These are phyloP conservation scores for Metschnikowia kunwiensis DNA, from an alignment of 805 yeast genomes.

Conservation along the genomic window DNA sequence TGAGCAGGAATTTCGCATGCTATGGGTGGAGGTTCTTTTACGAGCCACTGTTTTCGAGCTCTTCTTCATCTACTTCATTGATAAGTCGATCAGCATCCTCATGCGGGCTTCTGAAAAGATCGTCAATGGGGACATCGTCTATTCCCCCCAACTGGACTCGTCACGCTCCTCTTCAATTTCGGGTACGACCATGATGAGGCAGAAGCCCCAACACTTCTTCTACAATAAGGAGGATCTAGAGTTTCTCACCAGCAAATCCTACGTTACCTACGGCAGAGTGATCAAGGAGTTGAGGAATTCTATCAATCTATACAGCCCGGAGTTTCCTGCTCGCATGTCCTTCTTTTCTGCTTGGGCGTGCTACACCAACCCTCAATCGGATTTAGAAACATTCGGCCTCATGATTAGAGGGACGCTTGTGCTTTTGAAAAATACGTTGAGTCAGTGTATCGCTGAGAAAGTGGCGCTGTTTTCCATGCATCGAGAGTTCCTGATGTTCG, in stretches of 20 bases:
- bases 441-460: slow-evolving; percentile 8
- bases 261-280: slow-evolving; percentile 33
- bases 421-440: slow-evolving; percentile 25
- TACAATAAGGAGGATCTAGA: slow-evolving; percentile 30
- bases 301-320: slow-evolving; percentile 28
- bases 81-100: slow-evolving; percentile 33
- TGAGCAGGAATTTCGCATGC: slow-evolving; percentile 17
- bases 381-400: slow-evolving; percentile 31
- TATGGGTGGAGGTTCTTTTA: slow-evolving; percentile 34
- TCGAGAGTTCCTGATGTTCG: slow-evolving; percentile 20
- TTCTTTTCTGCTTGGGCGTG: slow-evolving; percentile 36
- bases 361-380: slow-evolving; percentile 31
- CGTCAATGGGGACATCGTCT: slow-evolving; percentile 16
- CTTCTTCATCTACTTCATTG: slow-evolving; percentile 37
- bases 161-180: slow-evolving; percentile 2
- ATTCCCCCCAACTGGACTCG: slow-evolving; percentile 7
- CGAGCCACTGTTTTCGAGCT: slow-evolving; percentile 28
- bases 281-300: slow-evolving; percentile 34
- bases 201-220: slow-evolving; percentile 12
- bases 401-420: slow-evolving; percentile 36
- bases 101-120: slow-evolving; percentile 19
- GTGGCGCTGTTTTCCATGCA: slow-evolving; percentile 5
- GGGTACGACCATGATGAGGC: not conserved
- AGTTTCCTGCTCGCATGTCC: slow-evolving; percentile 37
- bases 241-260: slow-evolving; percentile 31